Evolutionary conservation across 2,329 filamentous ascomycete species (phyloP).

Genomic region (Waltergamsia citrina): DNA sequence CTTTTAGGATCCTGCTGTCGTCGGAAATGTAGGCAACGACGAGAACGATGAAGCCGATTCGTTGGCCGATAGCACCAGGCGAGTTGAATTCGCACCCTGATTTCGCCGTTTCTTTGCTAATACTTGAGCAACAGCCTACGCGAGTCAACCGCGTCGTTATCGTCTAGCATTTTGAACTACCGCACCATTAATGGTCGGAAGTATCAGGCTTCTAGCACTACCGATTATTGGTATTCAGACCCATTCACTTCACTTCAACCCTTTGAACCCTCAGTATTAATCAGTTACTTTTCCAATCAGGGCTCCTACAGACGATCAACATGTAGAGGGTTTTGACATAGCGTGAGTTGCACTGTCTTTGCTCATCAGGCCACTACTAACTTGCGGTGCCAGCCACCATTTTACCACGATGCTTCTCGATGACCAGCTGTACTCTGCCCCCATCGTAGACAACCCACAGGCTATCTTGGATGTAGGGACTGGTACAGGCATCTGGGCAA

Average conservation of each 20-base stretch:
- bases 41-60: no score
- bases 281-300: conserved; percentile 6
- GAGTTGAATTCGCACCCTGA: no score
- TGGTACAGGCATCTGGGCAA: conserved; percentile 47
- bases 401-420: conserved; percentile 13
- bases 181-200: conserved; percentile 17
- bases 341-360: conserved; percentile 5
- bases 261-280: no score
- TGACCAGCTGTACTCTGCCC: conserved; percentile 13
- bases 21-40: neutral
- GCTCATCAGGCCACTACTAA: neutral
- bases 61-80: neutral
- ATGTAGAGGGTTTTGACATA: conserved; percentile 14
- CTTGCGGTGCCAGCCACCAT: conserved; percentile 9
- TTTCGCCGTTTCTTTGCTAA: no score
- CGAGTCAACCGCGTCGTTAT: conserved; percentile 14
- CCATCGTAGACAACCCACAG: conserved; percentile 10
- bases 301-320: conserved; percentile 16
- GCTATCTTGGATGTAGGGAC: conserved; percentile 39
- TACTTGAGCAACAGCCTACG: neutral
- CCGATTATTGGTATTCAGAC: conserved; percentile 9
- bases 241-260: no score
- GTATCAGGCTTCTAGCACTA: conserved; percentile 14
- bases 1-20: neutral
- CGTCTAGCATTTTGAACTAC: conserved; percentile 16